Evolutionary conservation across 1,284 basidiomycete genomes (phyloP), one percentile per base, ranked within the genome.

Genomic region (Grifola frondosa): DNA sequence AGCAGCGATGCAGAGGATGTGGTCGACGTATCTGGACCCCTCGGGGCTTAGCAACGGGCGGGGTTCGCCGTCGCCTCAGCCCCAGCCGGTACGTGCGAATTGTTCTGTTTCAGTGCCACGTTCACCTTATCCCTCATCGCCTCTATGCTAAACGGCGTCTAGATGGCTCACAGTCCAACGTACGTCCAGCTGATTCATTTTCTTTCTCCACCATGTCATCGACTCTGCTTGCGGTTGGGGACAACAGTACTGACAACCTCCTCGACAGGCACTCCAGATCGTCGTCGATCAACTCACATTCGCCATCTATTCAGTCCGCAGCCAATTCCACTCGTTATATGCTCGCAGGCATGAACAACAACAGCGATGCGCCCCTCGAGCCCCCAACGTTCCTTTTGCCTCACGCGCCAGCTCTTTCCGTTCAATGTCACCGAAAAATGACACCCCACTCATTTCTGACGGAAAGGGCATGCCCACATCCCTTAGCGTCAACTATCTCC

Each of bases 401-500:
- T 56, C 57, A 22, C 49, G 57, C 22, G 42, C 54, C 22, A 42
- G 36, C 40, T 59, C 60, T 5, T 50, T 52, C 41, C 57, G 53
- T 51, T 63, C 61, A 7, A 44, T 52, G 36, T 58, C 61, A 11
- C 55, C 65, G 30, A 60, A 52, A 28, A 53, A 41, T 39, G 58
- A 57, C 30, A 57, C 57, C 5, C 58, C 64, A 13, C 48, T 63
- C 37, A 46, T 59, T 39, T 28, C 33, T 24, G 48, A 50, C 30
- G 13, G 24, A 30, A 51, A 57, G 35, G 40, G 41, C 35, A 48
- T 56, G 40, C 52, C 59, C 17, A 42, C 54, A 20, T 73, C 70
- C 7, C 68, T 79, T 37, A 71, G 69, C 30, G 64, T 77, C 55
- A 77, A 80, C 64, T 82, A 80, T 59, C 69, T 82, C 23, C 79